These are phyloP conservation scores for Marasmius sp. DNA, from an alignment of 1,284 basidiomycete genomes.

Conservation along the genomic window DNA sequence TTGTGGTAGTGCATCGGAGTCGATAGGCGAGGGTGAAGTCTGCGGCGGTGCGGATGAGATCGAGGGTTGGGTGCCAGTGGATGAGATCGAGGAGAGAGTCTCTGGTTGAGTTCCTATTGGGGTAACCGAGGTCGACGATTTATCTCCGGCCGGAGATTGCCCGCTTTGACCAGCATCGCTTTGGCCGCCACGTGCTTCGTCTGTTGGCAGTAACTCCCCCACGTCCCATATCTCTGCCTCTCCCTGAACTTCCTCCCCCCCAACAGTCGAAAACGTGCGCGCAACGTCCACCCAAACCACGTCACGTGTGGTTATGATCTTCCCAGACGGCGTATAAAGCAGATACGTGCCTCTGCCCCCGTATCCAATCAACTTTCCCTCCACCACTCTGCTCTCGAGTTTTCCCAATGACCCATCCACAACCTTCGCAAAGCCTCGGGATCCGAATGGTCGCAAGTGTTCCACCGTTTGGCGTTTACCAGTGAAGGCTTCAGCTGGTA, in stretches of 20 bases:
- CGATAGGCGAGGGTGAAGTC: too few relatives aligned
- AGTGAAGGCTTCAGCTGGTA: slow-evolving; percentile 19
- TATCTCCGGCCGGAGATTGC: too few relatives aligned
- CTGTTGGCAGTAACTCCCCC: not conserved
- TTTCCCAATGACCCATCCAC: slow-evolving; percentile 20
- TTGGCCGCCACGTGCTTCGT: not conserved
- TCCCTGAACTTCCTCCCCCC: slow-evolving; percentile 10
- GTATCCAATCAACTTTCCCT: slow-evolving; percentile 23
- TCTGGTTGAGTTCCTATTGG: not conserved
- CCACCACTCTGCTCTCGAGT: slow-evolving; percentile 18
- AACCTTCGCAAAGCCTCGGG: slow-evolving; percentile 23
- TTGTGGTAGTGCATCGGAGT: too few relatives aligned
- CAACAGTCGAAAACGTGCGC: not conserved
- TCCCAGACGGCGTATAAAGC: slow-evolving; percentile 10
- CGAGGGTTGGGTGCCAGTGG: too few relatives aligned
- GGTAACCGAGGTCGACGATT: not conserved
- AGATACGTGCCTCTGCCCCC: slow-evolving; percentile 18
- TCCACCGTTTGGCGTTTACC: slow-evolving; percentile 22
- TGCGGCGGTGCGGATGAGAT: too few relatives aligned
- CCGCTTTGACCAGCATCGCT: not conserved
- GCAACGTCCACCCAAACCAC: slow-evolving; percentile 26
- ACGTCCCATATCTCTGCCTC: not conserved
- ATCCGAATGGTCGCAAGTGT: slow-evolving; percentile 24
- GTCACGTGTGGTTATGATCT: slow-evolving; percentile 15
- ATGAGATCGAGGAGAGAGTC: too few relatives aligned